Percentiles rank a stretch among this genome's conserved stretches.
Evolutionary conservation across 495 filamentous ascomycete species (phyloP).

Genomic region (Parmelia sp.): DNA sequence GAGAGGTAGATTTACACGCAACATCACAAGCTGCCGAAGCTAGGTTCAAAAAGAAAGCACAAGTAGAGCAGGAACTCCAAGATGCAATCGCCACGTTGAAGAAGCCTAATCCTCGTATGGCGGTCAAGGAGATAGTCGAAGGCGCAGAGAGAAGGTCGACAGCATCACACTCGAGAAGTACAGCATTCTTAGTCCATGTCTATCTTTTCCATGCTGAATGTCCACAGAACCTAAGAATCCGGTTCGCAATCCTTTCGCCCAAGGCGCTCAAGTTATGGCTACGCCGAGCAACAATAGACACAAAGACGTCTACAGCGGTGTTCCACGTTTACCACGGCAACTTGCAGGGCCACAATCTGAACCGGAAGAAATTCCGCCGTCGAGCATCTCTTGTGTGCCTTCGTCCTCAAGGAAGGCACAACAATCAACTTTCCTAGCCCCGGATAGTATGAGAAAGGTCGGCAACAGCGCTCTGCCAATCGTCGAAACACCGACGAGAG

Average conservation of each 20-base stretch:
- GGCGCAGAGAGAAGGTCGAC: slow-evolving; percentile 24
- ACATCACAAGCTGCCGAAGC: slow-evolving; percentile 51
- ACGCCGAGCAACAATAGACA: slow-evolving; percentile 60
- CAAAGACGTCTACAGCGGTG: slow-evolving; percentile 37
- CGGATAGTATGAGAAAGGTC: background rate
- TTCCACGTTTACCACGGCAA: slow-evolving; percentile 12
- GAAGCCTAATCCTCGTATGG: slow-evolving; percentile 78
- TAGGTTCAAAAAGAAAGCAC: slow-evolving; percentile 67
- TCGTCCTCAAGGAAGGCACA: slow-evolving; percentile 17
- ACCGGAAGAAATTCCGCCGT: slow-evolving; percentile 25
- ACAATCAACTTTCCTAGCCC: background rate
- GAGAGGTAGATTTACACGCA: slow-evolving; percentile 62
- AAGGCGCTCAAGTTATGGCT: slow-evolving; percentile 66
- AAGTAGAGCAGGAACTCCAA: slow-evolving; percentile 60
- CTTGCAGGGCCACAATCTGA: slow-evolving; percentile 23
- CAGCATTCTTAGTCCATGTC: background rate
- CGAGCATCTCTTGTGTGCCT: slow-evolving; percentile 28
- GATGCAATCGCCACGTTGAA: slow-evolving; percentile 77
- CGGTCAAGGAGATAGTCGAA: slow-evolving; percentile 35
- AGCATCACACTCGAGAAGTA: slow-evolving; percentile 24
- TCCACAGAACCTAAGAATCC: slow-evolving; percentile 54
- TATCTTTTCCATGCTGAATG: slow-evolving; percentile 7
- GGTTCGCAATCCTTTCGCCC: slow-evolving; percentile 50
- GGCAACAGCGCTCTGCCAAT: slow-evolving; percentile 20
- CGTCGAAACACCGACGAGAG: slow-evolving; percentile 51